Base-by-base conservation (phyloP, 805 yeast species). In the Candida ovalis region DNA sequence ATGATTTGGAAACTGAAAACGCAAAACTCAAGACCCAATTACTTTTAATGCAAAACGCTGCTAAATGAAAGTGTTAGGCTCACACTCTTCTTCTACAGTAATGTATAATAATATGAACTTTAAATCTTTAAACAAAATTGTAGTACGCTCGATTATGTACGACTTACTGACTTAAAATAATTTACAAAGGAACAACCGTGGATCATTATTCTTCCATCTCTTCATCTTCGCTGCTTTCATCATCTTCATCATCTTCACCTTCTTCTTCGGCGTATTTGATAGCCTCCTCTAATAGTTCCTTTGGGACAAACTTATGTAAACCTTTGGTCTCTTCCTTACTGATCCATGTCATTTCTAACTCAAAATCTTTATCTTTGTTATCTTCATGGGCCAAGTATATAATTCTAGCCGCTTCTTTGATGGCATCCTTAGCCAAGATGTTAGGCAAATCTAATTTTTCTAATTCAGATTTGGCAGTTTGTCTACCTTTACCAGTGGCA, bases 401-500 rank as follows among this genome's bases (percentile, higher is more conserved):
- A 64, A 94, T 90, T 67, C 85, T 86, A 4, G 98, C 98, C 28
- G 97, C 98, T 63, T 87, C 86, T 60, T 87, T 90, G 35, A 94
- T 86, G 4, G 96, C 99, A 19, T 91, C 96, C 57, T 70, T 78
- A 3, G 84, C 87, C 8, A 83, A 72, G 56, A 95, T 71, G 54
- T 76, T 79, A 46, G 82, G 83, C 52, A 82, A 73, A 56, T 88
- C 85, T 66, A 94, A 74, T 68, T 94, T 94, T 69, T 94, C 99
- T 58, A 94, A 78, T 70, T 94, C 99, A 25, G 92, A 86, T 71
- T 92, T 92, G 43, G 99, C 99, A n/a, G 88, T 81, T 69, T 94
- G 99, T 69, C 98, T 82, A 42, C 99, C 99, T 68, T 92, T 94
- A 54, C 99, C 99, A 3, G 97, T 82, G 17, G 99, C 99, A 36